Conservation (phyloP, 176 grass and related monocot species). For the Avena eriantha region DNA sequence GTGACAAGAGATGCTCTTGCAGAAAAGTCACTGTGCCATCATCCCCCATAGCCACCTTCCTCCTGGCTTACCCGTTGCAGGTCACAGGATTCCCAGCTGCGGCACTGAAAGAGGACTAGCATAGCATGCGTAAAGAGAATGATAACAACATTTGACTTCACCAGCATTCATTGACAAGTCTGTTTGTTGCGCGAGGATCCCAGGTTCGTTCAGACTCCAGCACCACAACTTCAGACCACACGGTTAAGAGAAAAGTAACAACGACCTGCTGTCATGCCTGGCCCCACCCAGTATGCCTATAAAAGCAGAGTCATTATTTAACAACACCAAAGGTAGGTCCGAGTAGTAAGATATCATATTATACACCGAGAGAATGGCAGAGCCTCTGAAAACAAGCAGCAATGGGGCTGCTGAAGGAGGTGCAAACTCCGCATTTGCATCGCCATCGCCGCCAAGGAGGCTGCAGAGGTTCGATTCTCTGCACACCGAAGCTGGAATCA, state of each 20-base stretch:
- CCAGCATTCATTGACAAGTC: conserved; percentile 23
- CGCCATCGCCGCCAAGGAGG: conserved; percentile 28
- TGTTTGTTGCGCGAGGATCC: conserved; percentile 22
- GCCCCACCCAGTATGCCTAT: conserved; percentile 19
- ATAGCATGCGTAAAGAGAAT: not conserved
- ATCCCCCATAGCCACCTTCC: conserved; percentile 21
- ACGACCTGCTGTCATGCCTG: conserved; percentile 3
- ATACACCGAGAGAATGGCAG: too few relatives aligned
- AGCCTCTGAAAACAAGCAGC: conserved; percentile 33
- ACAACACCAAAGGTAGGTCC: not conserved
- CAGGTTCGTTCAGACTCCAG: conserved; percentile 13
- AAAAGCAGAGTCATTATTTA: conserved; percentile 42
- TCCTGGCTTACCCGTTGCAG: not conserved
- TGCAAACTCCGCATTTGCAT: conserved; percentile 28
- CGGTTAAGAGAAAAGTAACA: conserved; percentile 12
- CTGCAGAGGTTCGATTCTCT: conserved; percentile 60
- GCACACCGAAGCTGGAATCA: conserved; percentile 61
- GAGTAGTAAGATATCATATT: conserved; percentile 28
- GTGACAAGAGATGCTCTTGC: not conserved
- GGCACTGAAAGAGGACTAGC: conserved; percentile 26
- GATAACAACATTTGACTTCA: conserved; percentile 28
- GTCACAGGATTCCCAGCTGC: conserved; percentile 33
- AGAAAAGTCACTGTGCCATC: conserved; percentile 15
- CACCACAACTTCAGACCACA: not conserved
- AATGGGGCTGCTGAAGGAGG: conserved; percentile 28